Evolutionary conservation across 305 asterid genomes (phyloP).

Genomic region (Fraxinus angustifolia): DNA sequence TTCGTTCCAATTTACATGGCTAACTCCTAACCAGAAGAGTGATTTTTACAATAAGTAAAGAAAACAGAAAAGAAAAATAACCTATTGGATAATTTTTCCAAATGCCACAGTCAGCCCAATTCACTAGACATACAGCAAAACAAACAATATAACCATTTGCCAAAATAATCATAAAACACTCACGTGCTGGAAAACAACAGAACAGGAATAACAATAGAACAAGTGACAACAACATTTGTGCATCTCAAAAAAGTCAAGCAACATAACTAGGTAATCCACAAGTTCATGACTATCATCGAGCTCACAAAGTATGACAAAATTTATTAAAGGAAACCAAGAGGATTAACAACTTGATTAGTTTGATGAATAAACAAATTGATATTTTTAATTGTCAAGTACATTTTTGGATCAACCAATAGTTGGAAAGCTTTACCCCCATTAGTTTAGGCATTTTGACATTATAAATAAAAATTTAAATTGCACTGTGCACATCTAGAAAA

Average conservation of each 20-base stretch:
- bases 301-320: not conserved
- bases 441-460: conserved; percentile 1
- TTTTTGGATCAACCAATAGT: conserved; percentile 9
- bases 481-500: conserved; percentile 11
- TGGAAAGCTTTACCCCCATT: conserved; percentile 1
- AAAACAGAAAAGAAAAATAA: not conserved
- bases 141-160: not conserved
- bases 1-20: conserved; percentile 33
- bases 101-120: not conserved
- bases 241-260: not conserved
- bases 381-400: not conserved
- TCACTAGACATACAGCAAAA: conserved; percentile 10
- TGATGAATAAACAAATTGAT: not conserved
- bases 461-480: conserved; percentile 5
- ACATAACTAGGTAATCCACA: not conserved
- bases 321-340: conserved; percentile 5
- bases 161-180: not conserved
- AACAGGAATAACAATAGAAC: not conserved
- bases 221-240: not conserved
- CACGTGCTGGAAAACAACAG: not conserved
- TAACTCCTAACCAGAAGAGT: conserved; percentile 45
- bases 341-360: not conserved
- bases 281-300: not conserved
- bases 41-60: conserved; percentile 26
- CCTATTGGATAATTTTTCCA: not conserved